These are phyloP conservation scores for Boletus mariae DNA, from an alignment of 1,284 basidiomycete species.

Conservation along the genomic window DNA sequence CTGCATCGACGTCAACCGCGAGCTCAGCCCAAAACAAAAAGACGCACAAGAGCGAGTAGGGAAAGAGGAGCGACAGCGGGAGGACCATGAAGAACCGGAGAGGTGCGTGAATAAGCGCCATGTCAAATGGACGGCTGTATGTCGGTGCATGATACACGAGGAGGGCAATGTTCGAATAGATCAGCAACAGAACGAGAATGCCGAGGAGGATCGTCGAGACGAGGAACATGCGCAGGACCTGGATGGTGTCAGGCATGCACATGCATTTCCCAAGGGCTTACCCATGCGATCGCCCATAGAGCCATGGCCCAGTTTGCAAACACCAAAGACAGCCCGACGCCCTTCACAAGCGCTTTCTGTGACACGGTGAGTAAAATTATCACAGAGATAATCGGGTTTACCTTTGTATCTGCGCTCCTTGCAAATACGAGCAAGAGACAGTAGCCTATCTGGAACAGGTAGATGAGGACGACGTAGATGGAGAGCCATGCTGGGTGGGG, in stretches of 20 bases:
- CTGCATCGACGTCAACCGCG: conserved; percentile 39
- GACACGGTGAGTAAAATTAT: background rate
- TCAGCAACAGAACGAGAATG: conserved; percentile 52
- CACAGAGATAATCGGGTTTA: conserved; percentile 19
- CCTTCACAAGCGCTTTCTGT: conserved; percentile 65
- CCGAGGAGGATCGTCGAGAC: conserved; percentile 60
- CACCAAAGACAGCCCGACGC: conserved; percentile 75
- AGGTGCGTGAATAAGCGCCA: conserved; percentile 70
- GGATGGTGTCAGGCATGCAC: background rate
- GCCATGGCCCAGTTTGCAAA: conserved; percentile 82
- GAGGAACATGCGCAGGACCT: conserved; percentile 63
- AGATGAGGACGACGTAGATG: conserved; percentile 62
- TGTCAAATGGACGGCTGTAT: conserved; percentile 54
- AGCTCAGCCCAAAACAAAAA: conserved; percentile 32
- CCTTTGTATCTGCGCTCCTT: conserved; percentile 79
- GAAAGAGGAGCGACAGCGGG: conserved; percentile 44
- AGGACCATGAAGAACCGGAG: conserved; percentile 68
- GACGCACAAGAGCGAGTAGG: conserved; percentile 47
- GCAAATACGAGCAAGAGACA: conserved; percentile 73
- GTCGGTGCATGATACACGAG: conserved; percentile 63
- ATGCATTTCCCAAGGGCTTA: conserved; percentile 31
- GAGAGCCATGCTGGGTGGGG: conserved; percentile 64
- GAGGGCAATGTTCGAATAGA: conserved; percentile 67
- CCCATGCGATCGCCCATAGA: conserved; percentile 80
- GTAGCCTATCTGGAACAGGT: conserved; percentile 70